phyloP scores from a whole-genome alignment of 1,284 basidiomycete species.

The Tilletia caries region DNA sequence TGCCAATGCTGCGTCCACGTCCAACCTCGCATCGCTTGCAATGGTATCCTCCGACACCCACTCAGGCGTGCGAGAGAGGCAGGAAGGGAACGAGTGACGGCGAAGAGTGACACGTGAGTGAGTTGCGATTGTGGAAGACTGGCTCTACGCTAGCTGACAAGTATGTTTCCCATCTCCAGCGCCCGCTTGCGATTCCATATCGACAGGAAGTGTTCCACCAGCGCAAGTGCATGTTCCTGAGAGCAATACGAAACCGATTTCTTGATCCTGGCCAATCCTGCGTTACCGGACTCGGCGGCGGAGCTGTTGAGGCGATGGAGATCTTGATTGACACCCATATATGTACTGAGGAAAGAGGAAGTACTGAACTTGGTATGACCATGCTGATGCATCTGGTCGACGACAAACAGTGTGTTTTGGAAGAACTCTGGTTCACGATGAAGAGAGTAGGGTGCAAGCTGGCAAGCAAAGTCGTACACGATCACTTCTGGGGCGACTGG shows the following conservation, averaged over 20 bases:
- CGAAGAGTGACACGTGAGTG: too few species aligned
- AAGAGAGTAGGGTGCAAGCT: not conserved
- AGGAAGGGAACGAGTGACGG: too few species aligned
- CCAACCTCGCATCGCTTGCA: too few species aligned
- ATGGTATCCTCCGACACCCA: too few species aligned
- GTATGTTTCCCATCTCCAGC: too few species aligned
- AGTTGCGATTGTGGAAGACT: too few species aligned
- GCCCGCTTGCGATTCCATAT: not conserved
- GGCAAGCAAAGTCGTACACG: not conserved
- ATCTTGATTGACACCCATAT: not conserved
- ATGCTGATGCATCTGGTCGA: not conserved
- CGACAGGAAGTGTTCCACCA: not conserved
- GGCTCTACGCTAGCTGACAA: too few species aligned
- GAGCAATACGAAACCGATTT: slow-evolving; percentile 4
- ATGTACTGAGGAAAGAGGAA: not conserved
- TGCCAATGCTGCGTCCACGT: too few species aligned
- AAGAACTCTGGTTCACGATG: not conserved
- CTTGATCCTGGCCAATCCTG: not conserved
- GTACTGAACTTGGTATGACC: not conserved
- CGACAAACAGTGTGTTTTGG: not conserved
- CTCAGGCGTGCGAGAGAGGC: too few species aligned
- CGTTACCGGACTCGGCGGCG: not conserved
- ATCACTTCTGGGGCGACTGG: not conserved
- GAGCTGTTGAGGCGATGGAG: not conserved
- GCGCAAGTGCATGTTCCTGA: slow-evolving; percentile 2